Evolutionary conservation across 225 moss, liverwort and hornwort species (phyloP), one percentile per base, ranked within the genome.

Genomic region (Bryum argenteum): DNA sequence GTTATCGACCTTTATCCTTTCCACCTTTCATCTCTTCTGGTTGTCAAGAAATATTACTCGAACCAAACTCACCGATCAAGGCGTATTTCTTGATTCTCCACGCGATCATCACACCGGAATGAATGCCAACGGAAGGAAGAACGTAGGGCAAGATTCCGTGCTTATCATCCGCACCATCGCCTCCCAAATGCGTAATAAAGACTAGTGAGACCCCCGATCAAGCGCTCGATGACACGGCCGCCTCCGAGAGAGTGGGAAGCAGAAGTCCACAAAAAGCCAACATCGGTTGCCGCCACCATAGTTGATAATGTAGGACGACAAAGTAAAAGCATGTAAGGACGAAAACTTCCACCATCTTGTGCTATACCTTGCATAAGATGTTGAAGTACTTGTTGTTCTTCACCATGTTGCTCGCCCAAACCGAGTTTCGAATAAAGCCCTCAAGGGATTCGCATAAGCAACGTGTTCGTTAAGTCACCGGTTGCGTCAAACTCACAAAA

Each of bases 311-410:
- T 94, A 97, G 21, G 97, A 97, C 54, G 54, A 94, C 89, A 53
- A 94, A 94, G 11, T 94, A 97, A 73, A 97, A 97, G 48, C 97
- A 82, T 54, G 97, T 94, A 23, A 97, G 83, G 40, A 97, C 97
- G 69, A n/a, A n/a, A 97, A 97, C 76, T 88, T 97, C 97, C 97
- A 97, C 97, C 97, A 84, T 97, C 97, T 73, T 78, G 80, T 9
- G 85, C 90, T 33, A 97, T 94, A 39, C 97, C 97, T 71, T 91
- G 61, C 85, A 90, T 65, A 97, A 78, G 16, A 92, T 68, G 62
- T 67, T 85, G 81, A 97, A 94, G 59, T 92, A 97, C 56, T 84
- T 92, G 80, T 91, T 97, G 23, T 79, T 82, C 76, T 81, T 87
- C 70, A 97, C 97, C 68, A 80, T 62, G 56, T 80, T 74, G 65